Percentiles rank a stretch among this genome's conserved stretches.
Evolutionary conservation across 495 filamentous ascomycete species (phyloP).

Genomic region (Neurospora sp.): DNA sequence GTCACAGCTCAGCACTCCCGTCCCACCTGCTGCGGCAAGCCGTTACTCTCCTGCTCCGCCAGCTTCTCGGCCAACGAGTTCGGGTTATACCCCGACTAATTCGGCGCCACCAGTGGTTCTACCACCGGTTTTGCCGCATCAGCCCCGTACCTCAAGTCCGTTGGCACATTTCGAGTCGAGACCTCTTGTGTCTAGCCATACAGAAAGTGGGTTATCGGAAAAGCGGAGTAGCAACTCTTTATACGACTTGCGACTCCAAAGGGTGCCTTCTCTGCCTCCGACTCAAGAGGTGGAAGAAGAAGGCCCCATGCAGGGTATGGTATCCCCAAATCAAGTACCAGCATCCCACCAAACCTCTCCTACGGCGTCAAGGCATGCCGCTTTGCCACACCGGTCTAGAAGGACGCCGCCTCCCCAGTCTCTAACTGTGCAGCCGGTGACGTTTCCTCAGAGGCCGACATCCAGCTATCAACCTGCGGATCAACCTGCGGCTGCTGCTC

Average conservation of each 20-base stretch:
- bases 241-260: constrained; percentile 34
- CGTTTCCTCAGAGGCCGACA: constrained; percentile 43
- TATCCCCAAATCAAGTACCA: constrained; percentile 6
- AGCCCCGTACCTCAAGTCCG: constrained; percentile 77
- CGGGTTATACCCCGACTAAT: constrained; percentile 30
- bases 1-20: constrained; percentile 21
- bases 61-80: constrained; percentile 23
- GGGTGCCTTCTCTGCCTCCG: constrained; percentile 39
- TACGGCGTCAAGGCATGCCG: constrained; percentile 22
- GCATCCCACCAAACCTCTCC: constrained; percentile 15
- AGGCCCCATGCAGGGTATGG: constrained; percentile 15
- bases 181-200: constrained; percentile 19
- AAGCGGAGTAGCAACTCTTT: constrained; percentile 37
- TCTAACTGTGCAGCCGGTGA: constrained; percentile 17
- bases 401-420: constrained; percentile 37
- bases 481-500: constrained; percentile 18
- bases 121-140: constrained; percentile 56
- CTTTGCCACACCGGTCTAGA: constrained; percentile 14
- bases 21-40: constrained; percentile 31
- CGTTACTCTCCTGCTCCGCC: constrained; percentile 47
- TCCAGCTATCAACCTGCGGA: constrained; percentile 36
- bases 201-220: constrained; percentile 25
- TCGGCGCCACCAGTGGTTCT: constrained; percentile 35
- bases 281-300: constrained; percentile 44
- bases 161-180: constrained; percentile 54